phyloP scores from a whole-genome alignment of 2,329 filamentous ascomycete genomes.

The Colletotrichum acutatum region DNA sequence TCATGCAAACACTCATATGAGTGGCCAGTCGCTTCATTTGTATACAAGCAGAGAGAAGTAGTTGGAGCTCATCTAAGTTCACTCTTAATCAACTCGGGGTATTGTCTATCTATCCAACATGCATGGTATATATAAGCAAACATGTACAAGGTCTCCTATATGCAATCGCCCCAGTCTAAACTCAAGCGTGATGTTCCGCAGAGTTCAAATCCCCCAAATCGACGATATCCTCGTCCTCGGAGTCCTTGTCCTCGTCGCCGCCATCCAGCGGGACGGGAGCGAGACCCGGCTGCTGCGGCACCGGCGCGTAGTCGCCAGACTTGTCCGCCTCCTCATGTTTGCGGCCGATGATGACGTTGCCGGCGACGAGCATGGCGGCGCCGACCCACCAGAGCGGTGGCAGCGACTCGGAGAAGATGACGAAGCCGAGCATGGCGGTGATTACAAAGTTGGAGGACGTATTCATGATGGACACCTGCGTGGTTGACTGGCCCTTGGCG shows the following conservation, averaged over 20 bases:
- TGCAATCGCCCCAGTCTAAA: background rate
- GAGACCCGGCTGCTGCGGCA: slow-evolving; percentile 40
- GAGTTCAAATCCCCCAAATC: slow-evolving; percentile 44
- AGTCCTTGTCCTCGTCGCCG: slow-evolving; percentile 37
- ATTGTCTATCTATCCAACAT: background rate
- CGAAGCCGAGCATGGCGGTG: slow-evolving; percentile 76
- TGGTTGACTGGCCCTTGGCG: slow-evolving; percentile 78
- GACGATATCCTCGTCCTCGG: slow-evolving; percentile 48
- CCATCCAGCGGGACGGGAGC: slow-evolving; percentile 7
- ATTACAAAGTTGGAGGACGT: slow-evolving; percentile 85
- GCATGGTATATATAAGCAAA: background rate
- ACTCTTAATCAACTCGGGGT: background rate
- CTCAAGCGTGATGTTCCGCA: slow-evolving; percentile 25
- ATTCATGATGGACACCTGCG: slow-evolving; percentile 84
- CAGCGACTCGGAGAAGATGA: slow-evolving; percentile 77
- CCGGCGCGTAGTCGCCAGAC: slow-evolving; percentile 42
- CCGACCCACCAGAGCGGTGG: slow-evolving; percentile 83
- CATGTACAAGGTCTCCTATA: background rate
- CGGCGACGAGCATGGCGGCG: slow-evolving; percentile 76
- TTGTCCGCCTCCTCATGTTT: slow-evolving; percentile 65
- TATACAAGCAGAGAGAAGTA: background rate
- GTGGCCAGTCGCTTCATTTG: background rate
- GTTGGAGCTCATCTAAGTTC: background rate
- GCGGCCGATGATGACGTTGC: slow-evolving; percentile 81
- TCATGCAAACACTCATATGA: too few species aligned